Evolutionary conservation across 1,139 yeast genomes (phyloP), one percentile per base, ranked within the genome.

Genomic region (Maudiozyma humilis): DNA sequence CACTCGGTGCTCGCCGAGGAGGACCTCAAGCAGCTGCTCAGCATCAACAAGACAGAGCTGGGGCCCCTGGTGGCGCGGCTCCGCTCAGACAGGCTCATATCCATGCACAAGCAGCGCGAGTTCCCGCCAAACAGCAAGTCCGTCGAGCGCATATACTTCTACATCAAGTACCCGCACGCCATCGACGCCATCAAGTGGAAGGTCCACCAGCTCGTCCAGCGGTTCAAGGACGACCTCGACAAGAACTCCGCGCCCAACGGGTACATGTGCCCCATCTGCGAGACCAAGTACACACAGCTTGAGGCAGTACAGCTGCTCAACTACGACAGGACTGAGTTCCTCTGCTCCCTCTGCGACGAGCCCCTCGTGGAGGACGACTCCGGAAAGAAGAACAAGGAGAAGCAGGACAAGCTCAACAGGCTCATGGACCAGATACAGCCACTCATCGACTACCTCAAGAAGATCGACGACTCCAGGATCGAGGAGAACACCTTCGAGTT

Each of bases 121-220:
- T 95, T 84, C 47, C 85, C 82, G 39, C 73, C 76, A 5, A 83
- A 79, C 49, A 83, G 75, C 52, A 72, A 95, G 49, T 76, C 84
- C 44, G 71, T 73, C 36, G 76, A 85, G 17, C 73, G 89, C 58
- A 83, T 93, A 0, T 91, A 88, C 62, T 91, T 81, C 65, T 91
- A 76, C 61, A 81, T 91, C 46, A 96, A 87, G 58, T 79, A 78
- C 60, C 87, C 96, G 1, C 95, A 88, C 60, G 95, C 97, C 1
- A 85, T 93, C 39, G 98, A 91, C 66, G 79, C 96, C 14, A 80
- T 91, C 60, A 91, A 93, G 65, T 93, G 96, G 97, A 88, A 89
- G 60, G 86, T 91, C 49, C 96, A 91, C 61, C 76, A 85, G 37
- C 74, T 93, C 35, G 97, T 87, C 13, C 82, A 80, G 53, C 66